phyloP scores from a whole-genome alignment of 2,329 filamentous ascomycete species.

The Sporothrix dimorphospora region DNA sequence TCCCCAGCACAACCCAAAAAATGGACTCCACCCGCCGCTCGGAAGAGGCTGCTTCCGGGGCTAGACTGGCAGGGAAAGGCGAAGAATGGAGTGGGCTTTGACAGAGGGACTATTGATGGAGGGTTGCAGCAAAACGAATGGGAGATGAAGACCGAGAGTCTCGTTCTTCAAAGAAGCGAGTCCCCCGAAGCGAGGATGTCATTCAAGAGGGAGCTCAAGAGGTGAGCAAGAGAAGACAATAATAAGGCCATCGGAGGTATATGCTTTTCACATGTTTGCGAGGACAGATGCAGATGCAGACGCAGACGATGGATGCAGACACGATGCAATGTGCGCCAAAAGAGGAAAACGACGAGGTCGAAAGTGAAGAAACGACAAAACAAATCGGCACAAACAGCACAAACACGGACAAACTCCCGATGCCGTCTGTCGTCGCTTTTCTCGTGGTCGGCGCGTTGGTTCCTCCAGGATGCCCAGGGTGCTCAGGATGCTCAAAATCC shows the following conservation, averaged over 20 bases:
- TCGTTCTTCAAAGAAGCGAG: too few relatives aligned
- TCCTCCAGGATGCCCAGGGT: background rate
- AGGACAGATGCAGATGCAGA: background rate
- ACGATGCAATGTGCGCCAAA: background rate
- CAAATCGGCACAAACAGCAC: background rate
- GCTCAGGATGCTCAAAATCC: background rate
- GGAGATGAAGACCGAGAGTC: too few relatives aligned
- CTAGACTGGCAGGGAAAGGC: background rate
- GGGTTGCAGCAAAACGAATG: background rate
- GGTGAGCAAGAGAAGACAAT: background rate
- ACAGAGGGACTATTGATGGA: background rate
- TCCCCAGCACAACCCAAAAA: background rate
- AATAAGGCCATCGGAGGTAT: background rate
- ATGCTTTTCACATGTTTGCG: background rate
- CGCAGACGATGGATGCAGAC: background rate
- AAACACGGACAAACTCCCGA: slow-evolving; percentile 10
- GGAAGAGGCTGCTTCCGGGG: slow-evolving; percentile 23
- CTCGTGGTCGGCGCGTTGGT: background rate
- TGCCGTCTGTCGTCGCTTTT: background rate
- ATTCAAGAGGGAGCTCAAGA: background rate
- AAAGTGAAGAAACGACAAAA: background rate
- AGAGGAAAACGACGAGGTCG: background rate
- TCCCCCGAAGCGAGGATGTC: too few relatives aligned
- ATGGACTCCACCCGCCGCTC: background rate
- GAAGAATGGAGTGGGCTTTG: background rate